Evolutionary conservation across 2,329 filamentous ascomycete genomes (phyloP).

Genomic region (Trichophyton simii): DNA sequence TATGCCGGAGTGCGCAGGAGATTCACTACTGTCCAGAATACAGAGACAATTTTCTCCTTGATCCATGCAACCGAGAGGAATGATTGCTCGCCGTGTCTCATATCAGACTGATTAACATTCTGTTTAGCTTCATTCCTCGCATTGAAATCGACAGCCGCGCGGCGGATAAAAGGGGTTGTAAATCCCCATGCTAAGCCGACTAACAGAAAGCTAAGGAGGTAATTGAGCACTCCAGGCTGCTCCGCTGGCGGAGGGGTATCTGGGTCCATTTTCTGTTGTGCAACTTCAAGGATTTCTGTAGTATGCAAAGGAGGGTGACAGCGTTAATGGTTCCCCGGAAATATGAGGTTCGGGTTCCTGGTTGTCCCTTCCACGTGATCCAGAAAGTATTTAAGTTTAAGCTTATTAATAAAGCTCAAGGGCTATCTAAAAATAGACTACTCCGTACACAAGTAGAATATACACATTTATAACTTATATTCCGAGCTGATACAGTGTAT

Average conservation of each 20-base stretch:
- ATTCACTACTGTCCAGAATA: slow-evolving; percentile 64
- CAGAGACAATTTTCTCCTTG: slow-evolving; percentile 48
- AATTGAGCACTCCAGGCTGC: slow-evolving; percentile 50
- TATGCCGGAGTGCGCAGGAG: slow-evolving; percentile 71
- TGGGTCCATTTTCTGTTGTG: slow-evolving; percentile 20
- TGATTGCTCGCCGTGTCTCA: not conserved
- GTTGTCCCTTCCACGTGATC: no score
- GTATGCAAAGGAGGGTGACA: no score
- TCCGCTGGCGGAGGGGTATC: slow-evolving; percentile 18
- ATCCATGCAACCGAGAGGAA: slow-evolving; percentile 42
- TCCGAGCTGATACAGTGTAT: no score
- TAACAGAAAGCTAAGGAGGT: slow-evolving; percentile 76
- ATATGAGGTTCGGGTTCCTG: no score
- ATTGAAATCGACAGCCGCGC: slow-evolving; percentile 64
- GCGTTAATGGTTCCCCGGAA: no score
- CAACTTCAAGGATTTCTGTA: not conserved
- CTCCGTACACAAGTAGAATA: no score
- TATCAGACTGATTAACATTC: not conserved
- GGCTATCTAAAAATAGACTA: no score
- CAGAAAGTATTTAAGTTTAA: no score
- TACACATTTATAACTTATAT: no score
- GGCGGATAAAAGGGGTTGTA: slow-evolving; percentile 83
- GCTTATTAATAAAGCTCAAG: no score
- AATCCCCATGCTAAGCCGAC: slow-evolving; percentile 89
- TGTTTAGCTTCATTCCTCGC: slow-evolving; percentile 33